Evolutionary conservation across 768 basidiomycete genomes (phyloP).

Genomic region (Leccinum longicurvipes): DNA sequence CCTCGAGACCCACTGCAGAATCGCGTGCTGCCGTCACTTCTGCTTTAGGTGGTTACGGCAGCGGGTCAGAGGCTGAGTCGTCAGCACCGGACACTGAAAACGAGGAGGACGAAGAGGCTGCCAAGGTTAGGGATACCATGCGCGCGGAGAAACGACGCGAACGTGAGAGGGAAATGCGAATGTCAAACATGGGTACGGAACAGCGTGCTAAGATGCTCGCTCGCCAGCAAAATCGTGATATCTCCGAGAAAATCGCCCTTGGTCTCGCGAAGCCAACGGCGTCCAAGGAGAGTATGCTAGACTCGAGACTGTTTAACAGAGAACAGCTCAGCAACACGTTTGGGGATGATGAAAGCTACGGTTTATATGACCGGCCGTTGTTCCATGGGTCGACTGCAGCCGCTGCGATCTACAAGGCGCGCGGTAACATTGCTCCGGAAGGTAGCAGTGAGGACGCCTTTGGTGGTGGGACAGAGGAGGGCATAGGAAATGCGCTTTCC

Average conservation of each 20-base stretch:
- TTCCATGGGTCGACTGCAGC: constrained; percentile 96
- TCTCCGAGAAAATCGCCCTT: constrained; percentile 97
- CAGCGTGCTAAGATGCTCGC: constrained; percentile 95
- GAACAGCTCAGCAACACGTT: constrained; percentile 81
- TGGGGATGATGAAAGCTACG: constrained; percentile 92
- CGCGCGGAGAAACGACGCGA: constrained; percentile 89
- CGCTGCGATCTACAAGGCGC: constrained; percentile 99
- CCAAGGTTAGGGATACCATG: constrained; percentile 85
- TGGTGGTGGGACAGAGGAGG: constrained; percentile 94
- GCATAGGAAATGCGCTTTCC: constrained; percentile 83
- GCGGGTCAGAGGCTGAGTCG: constrained; percentile 57
- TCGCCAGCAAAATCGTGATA: constrained; percentile 96
- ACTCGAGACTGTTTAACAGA: constrained; percentile 96
- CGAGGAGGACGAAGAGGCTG: constrained; percentile 77
- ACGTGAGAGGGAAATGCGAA: constrained; percentile 94
- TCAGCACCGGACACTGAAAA: constrained; percentile 52
- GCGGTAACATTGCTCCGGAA: constrained; percentile 72
- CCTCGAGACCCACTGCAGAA: constrained; percentile 62
- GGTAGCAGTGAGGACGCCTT: constrained; percentile 84
- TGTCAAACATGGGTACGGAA: constrained; percentile 99
- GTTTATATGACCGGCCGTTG: constrained; percentile 89
- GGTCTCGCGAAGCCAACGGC: constrained; percentile 95
- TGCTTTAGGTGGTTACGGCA: constrained; percentile 82
- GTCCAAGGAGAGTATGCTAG: constrained; percentile 96
- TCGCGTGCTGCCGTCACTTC: constrained; percentile 70